These are phyloP conservation scores for Dichomitus squalens DNA, from an alignment of 1,284 basidiomycete genomes.

Conservation along the genomic window DNA sequence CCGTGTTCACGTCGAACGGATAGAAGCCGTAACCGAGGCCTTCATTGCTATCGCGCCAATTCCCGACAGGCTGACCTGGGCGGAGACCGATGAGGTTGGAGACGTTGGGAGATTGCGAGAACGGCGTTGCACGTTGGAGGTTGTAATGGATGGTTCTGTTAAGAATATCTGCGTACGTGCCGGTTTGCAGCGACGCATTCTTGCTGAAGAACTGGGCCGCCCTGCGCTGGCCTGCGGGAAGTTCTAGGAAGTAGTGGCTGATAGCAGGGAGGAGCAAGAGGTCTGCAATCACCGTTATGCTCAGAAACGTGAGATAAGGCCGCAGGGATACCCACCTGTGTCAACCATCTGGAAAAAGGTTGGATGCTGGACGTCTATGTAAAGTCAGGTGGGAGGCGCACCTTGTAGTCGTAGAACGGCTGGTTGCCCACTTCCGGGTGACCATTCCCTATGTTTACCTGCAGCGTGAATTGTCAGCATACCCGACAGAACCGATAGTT, in stretches of 20 bases:
- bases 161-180: slow-evolving; percentile 39
- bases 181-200: slow-evolving; percentile 39
- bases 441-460: slow-evolving; percentile 40
- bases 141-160: slow-evolving; percentile 32
- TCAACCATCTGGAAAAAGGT: slow-evolving; percentile 11
- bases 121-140: slow-evolving; percentile 33
- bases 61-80: slow-evolving; percentile 38
- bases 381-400: slow-evolving; percentile 2
- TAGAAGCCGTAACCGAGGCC: slow-evolving; percentile 49
- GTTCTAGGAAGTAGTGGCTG: slow-evolving; percentile 42
- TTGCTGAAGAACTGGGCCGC: slow-evolving; percentile 27
- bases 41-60: slow-evolving; percentile 53
- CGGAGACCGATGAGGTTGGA: slow-evolving; percentile 37
- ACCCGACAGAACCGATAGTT: neutral
- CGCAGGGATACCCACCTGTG: slow-evolving; percentile 1
- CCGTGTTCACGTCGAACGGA: slow-evolving; percentile 51
- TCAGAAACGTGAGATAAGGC: too few species aligned
- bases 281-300: slow-evolving; percentile 22
- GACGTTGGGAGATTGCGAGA: slow-evolving; percentile 33
- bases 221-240: slow-evolving; percentile 35
- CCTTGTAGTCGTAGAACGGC: slow-evolving; percentile 43
- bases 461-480: neutral
- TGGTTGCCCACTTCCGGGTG: slow-evolving; percentile 40
- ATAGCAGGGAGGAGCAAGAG: slow-evolving; percentile 45
- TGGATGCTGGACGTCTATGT: neutral